Base-by-base conservation (phyloP, 1,284 basidiomycete species). In the Inonotus obliquus region DNA sequence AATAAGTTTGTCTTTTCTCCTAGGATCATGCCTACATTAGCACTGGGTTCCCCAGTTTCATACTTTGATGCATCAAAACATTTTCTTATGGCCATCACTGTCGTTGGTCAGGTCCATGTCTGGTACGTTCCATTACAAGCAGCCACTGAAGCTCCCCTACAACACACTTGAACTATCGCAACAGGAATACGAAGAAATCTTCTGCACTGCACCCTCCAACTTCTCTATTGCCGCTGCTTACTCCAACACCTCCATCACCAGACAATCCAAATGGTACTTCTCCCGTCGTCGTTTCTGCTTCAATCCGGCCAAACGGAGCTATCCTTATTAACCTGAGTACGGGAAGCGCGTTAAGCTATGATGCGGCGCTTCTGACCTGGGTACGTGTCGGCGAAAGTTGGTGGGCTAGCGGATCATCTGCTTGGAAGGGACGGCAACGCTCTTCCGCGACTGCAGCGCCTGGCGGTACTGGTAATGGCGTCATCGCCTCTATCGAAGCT, bases 361-460 rank as follows among this genome's bases (percentile, higher is more conserved):
- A 96, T 67, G 60, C 80, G 1, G 73, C 77, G 2, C 77, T 95
- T 1, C 73, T 74, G 19, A 73, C 82, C 2, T 96, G 91, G 86
- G 79, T 84, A 41, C 86, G 86, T 66, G 75, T 96, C 45, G 85
- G 84, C 49, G 88, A 92, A 45, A 75, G 81, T 0, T 93, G 91
- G 89, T 94, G 89, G 86, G 77, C 85, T 0, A 82, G 86, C 66
- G 89, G 89, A 38, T 91, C 89, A 0, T 86, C 91, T 65, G 80
- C 80, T n/a, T 92, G 91, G 89, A 86, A 87, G 69, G 83, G 85
- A 35, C 81, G 87, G 2, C 82, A 85, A 61, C 81, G 86, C 38
- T 72, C 71, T 11, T 76, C 74, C 57, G 38, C 23, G 13, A 73
- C 67, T 55, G 69, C 74, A 19, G 66, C 70, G 7, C 19, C 51